These are phyloP conservation scores for Saccharomycopsis babjevae DNA, from an alignment of 805 yeast genomes.

Conservation along the genomic window DNA sequence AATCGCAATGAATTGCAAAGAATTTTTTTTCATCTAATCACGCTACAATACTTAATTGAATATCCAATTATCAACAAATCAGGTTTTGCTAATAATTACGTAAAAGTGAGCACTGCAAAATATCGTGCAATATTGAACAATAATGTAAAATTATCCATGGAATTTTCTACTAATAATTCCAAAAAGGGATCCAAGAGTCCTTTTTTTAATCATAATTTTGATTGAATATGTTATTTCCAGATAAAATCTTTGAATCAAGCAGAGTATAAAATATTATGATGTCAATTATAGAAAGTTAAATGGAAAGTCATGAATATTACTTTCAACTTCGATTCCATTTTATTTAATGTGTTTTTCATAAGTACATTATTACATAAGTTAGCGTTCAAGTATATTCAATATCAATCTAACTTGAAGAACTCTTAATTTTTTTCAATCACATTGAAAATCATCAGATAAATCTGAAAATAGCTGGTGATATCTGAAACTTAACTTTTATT, in stretches of 20 bases:
- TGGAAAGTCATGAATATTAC: conserved; percentile 3
- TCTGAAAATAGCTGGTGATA: not conserved
- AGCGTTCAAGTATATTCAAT: not conserved
- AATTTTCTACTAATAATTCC: conserved; percentile 7
- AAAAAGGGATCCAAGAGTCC: conserved; percentile 1
- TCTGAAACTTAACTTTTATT: not conserved
- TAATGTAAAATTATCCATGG: conserved; percentile 37
- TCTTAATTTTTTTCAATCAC: not conserved
- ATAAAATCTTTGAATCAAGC: conserved; percentile 16
- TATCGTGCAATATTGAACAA: conserved; percentile 40
- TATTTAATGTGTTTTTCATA: not conserved
- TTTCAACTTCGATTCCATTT: not conserved
- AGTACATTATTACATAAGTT: not conserved
- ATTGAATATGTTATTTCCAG: conserved; percentile 22
- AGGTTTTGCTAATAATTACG: conserved; percentile 77
- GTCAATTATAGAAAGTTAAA: not conserved
- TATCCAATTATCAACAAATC: conserved; percentile 58
- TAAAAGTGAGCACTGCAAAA: conserved; percentile 45
- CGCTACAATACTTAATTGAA: conserved; percentile 57
- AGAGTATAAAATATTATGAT: not conserved
- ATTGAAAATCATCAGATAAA: not conserved
- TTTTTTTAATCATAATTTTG: conserved; percentile 14
- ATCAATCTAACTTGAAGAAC: not conserved
- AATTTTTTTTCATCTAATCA: conserved; percentile 66
- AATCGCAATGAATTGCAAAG: conserved; percentile 70